Base-by-base conservation (phyloP, 768 basidiomycete species). In the Amanita rubescens region DNA sequence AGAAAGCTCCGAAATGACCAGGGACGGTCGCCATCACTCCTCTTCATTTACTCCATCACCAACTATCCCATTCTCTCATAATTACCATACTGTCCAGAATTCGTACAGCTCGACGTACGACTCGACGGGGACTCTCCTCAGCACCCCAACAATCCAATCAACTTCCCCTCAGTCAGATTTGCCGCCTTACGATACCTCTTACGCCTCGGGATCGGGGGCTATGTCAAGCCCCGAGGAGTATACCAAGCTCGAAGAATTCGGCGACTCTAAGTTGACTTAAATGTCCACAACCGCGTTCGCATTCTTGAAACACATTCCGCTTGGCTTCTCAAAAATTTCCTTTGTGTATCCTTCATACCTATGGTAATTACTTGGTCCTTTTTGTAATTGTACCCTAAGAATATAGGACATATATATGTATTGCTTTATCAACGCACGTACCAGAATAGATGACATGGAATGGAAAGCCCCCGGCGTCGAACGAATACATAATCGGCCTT, bases 161-260 rank as follows among this genome's bases (percentile, higher is more conserved):
- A 62, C 68, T 49, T 61, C 64, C 19, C 38, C 57, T 37, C 62
- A 67, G 51, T 27, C 58, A 55, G 58, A 52, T 55, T 55, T 67
- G 32, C 63, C 65, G 15, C 6, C 52, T 25, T 73, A 74, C 54
- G 65, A 68, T 17, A 66, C 62, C 10, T 59, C 68, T 14, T 70
- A 73, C 58, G 59, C 61, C 22, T 62, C 68, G 27, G 65, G 62
- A 54, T 65, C 69, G 24, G 69, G 66, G 49, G 60, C 71, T 12
- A 59, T 74, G 46, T 69, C 75, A 19, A 73, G 70, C 51, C 69
- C 74, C 51, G 75, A 74, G 41, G 74, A 74, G 25, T 75, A 71
- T 60, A 65, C 71, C 14, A 67, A 65, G 33, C 70, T 71, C 43
- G 73, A 73, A 41, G 74, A 77, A 49, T 77, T 68, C 58, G 69